These are phyloP conservation scores for Tanozyma kutaoensis DNA, from an alignment of 805 yeast genomes.

Conservation along the genomic window DNA sequence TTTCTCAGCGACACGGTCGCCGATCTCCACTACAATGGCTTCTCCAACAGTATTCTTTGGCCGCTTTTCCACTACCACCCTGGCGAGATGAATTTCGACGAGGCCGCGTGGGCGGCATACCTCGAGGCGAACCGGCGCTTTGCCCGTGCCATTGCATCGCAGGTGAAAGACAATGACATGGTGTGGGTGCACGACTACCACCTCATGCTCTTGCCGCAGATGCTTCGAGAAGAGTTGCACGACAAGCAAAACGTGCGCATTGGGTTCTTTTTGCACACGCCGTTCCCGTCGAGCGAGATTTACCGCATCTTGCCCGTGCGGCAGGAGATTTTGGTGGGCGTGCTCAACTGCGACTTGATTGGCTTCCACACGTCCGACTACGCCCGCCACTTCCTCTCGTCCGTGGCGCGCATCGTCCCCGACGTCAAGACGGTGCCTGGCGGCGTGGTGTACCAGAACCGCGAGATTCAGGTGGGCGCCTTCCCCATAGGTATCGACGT, in stretches of 20 bases:
- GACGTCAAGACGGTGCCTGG: slow-evolving; percentile 72
- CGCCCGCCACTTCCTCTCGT: slow-evolving; percentile 87
- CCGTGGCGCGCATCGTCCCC: slow-evolving; percentile 68
- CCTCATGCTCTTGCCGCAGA: slow-evolving; percentile 84
- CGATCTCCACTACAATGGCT: slow-evolving; percentile 93
- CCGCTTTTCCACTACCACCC: slow-evolving; percentile 98
- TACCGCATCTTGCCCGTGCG: slow-evolving; percentile 93
- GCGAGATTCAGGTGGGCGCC: slow-evolving; percentile 81
- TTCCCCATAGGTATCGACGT: slow-evolving; percentile 99
- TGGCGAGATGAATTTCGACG: slow-evolving; percentile 97
- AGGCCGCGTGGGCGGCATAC: slow-evolving; percentile 95
- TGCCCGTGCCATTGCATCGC: slow-evolving; percentile 58
- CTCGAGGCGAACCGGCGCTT: slow-evolving; percentile 81
- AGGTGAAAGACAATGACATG: slow-evolving; percentile 69
- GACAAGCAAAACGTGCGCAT: slow-evolving; percentile 44
- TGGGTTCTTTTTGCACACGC: slow-evolving; percentile 94
- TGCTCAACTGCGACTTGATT: slow-evolving; percentile 82
- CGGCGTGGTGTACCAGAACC: slow-evolving; percentile 67
- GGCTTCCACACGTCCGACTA: slow-evolving; percentile 99
- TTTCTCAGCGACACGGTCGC: slow-evolving; percentile 82
- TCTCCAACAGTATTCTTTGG: slow-evolving; percentile 91
- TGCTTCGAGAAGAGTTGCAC: slow-evolving; percentile 56
- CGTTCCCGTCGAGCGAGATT: slow-evolving; percentile 95
- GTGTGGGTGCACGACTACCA: slow-evolving; percentile 99
- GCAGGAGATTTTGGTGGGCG: slow-evolving; percentile 83